Conservation (phyloP, 192 early-diverging fungal species). For the Radiomyces spectabilis region DNA sequence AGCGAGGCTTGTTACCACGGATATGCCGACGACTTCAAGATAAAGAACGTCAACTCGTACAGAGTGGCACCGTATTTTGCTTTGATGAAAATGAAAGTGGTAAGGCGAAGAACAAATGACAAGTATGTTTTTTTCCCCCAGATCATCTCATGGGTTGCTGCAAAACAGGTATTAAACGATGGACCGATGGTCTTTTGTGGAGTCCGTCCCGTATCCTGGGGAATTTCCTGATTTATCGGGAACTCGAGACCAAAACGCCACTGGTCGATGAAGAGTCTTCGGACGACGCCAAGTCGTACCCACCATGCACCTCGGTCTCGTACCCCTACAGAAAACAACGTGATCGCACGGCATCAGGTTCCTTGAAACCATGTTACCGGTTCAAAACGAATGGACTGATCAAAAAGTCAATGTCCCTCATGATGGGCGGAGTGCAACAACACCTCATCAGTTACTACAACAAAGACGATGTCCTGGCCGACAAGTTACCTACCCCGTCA, state of each 20-base stretch:
- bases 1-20: conserved; percentile 53
- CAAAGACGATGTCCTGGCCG: conserved; percentile 46
- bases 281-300: neutral
- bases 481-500: conserved; percentile 41
- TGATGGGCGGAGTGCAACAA: conserved; percentile 51
- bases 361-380: conserved; percentile 42
- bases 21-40: conserved; percentile 64
- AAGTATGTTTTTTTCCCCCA: neutral
- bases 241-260: conserved; percentile 36
- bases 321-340: conserved; percentile 14
- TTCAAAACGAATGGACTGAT: conserved; percentile 59
- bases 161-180: conserved; percentile 63
- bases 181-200: conserved; percentile 81
- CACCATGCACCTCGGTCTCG: conserved; percentile 11
- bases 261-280: neutral
- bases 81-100: conserved; percentile 77
- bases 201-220: conserved; percentile 76
- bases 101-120: too few species aligned
- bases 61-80: conserved; percentile 69
- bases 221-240: conserved; percentile 76
- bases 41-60: conserved; percentile 58
- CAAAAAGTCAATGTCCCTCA: conserved; percentile 74
- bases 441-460: conserved; percentile 50
- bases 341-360: conserved; percentile 45
- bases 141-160: neutral